These are phyloP conservation scores for Zymoseptoria pseudotritici DNA, from an alignment of 2,329 filamentous ascomycete species.

Conservation along the genomic window DNA sequence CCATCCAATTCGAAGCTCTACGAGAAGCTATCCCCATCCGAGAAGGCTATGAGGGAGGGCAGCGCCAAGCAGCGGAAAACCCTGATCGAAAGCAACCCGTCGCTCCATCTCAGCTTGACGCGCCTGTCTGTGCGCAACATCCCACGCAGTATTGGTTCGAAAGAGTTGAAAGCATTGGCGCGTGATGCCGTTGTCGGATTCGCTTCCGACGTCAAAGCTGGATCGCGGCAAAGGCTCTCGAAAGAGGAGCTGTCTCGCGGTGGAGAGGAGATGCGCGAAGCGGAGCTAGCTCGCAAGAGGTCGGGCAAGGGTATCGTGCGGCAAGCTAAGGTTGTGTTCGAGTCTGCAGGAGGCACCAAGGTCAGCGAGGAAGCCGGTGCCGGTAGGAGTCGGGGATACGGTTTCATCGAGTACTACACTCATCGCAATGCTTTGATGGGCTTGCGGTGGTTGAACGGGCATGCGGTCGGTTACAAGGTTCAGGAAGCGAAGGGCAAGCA, in stretches of 20 bases:
- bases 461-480: slow-evolving; percentile 47
- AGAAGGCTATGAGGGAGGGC: slow-evolving; percentile 80
- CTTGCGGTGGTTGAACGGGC: slow-evolving; percentile 85
- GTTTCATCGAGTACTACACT: slow-evolving; percentile 93
- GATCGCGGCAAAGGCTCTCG: slow-evolving; percentile 68
- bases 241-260: slow-evolving; percentile 80
- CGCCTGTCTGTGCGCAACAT: slow-evolving; percentile 88
- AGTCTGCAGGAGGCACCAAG: slow-evolving; percentile 78
- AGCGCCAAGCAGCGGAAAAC: slow-evolving; percentile 82
- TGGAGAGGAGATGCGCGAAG: slow-evolving; percentile 69
- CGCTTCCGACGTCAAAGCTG: slow-evolving; percentile 77
- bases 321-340: slow-evolving; percentile 92
- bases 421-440: slow-evolving; percentile 95
- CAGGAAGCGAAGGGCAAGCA: slow-evolving; percentile 37
- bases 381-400: slow-evolving; percentile 84
- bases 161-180: slow-evolving; percentile 84
- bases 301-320: slow-evolving; percentile 82
- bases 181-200: slow-evolving; percentile 92
- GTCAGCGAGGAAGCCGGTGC: slow-evolving; percentile 68
- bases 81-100: slow-evolving; percentile 84
- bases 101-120: slow-evolving; percentile 79
- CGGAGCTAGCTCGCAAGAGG: slow-evolving; percentile 69
- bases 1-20: slow-evolving; percentile 69
- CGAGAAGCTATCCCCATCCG: slow-evolving; percentile 65
- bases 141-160: slow-evolving; percentile 72